Base-by-base conservation (phyloP, 73 alveolate genomes). In the Loxodes magnus region DNA sequence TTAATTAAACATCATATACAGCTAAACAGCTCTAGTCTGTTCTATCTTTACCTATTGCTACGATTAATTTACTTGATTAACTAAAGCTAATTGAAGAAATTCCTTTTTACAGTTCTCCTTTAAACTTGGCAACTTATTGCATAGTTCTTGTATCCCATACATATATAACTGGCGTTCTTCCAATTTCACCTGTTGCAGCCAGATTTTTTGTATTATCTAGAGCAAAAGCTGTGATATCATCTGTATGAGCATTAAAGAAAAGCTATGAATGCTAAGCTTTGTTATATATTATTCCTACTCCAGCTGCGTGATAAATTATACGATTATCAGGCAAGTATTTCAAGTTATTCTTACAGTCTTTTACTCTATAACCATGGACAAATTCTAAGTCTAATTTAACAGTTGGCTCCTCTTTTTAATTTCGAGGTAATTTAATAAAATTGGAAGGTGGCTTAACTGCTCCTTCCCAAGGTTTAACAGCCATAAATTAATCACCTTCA, bases 281-380 rank as follows among this genome's bases (percentile, higher is more conserved):
- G 58, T 85, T 84, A 39, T 83, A 88, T 1, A 85, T 82, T 9
- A 92, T 70, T 6, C 94, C 96, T 24, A 88, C 56, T 26, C 90
- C 96, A 24, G 97, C 99, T 0, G 97, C 97, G 57, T 87, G 73
- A 56, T 88, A 92, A 6, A 81, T 79, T 7, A 92, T 62, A 28
- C 70, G 26, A 4, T 84, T 88, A 56, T 70, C 71, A 22, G 69
- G 63, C 12, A 90, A 46, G 38, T 77, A 76, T 43, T 71, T 64
- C 23, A 88, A 48, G 56, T 88, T 92, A 63, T 90, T 89, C 65
- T 88, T 84, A 39, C 82, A 82, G 78, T 92, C 99, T 73, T 81
- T 88, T 48, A 88, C 73, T 59, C 99, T 77, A 65, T 85, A 88
- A 27, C 99, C 99, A 69, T 85, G 92, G 39, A 92, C 95, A 85